Evolutionary conservation across 2,329 filamentous ascomycete genomes (phyloP), one percentile per base, ranked within the genome.

Genomic region (Fusarium xyrophilum): DNA sequence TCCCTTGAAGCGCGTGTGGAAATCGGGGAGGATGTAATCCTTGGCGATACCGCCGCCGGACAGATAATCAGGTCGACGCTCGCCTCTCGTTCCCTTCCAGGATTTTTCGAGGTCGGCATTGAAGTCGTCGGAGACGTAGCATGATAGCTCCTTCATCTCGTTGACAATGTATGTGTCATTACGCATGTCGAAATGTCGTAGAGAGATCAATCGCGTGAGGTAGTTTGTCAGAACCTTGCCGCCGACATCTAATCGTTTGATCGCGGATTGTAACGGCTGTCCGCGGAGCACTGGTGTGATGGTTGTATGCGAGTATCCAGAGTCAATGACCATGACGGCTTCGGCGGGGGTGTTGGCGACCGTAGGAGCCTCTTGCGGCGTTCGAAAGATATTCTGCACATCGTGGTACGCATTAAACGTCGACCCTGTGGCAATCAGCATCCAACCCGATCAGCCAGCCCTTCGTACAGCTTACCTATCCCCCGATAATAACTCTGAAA

Each of bases 141-240:
- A 97, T 2, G 91, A 89, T 7, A 90, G 86, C 77, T 99, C 96
- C 76, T 99, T 99, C 79, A 98, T 94, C 78, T 97, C 92, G 74
- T 97, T 97, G 76, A 97, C 93, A 52, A 98, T 90, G 77, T 96
- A 90, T 2, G 92, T 91, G 73, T 99, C 96, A 77, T 97, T 94
- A 66, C 96, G 89, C 88, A 99, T 94, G 77, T 97, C 95, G 79
- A 96, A 97, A 75, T 97, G 93, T 10, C 96, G 90, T 17, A 96
- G 85, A 2, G 94, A 97, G 21, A 98, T 88, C 19, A 97, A 85
- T 59, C 96, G 92, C 48, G 96, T 95, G 35, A 99, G 84, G 76
- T 97, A 91, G 77, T 98, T 98, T 25, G 95, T 97, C 65, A 99
- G 82, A 53, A 97, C 87, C 79, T 97, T 98, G 60, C 96, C 96